A percentile compares a stretch with the other conserved stretches of the same genome.
phyloP scores from a whole-genome alignment of 768 basidiomycete genomes.

The Coprinopsis cinerea region DNA sequence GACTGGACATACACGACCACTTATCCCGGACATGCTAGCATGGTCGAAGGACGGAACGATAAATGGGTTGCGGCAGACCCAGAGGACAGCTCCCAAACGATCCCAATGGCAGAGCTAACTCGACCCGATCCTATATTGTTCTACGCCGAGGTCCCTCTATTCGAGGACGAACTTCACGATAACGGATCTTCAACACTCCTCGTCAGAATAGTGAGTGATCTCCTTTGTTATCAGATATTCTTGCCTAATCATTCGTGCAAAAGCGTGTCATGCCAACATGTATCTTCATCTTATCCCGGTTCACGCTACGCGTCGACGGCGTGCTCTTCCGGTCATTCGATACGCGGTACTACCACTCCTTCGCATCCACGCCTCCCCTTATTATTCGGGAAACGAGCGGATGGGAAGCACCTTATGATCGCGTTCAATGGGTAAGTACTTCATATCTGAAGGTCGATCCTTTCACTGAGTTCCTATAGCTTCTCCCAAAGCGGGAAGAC shows the following conservation, averaged over 20 bases:
- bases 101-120: constrained; percentile 81
- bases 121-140: constrained; percentile 96
- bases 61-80: constrained; percentile 54
- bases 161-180: constrained; percentile 96
- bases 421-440: constrained; percentile 62
- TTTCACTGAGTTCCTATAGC: constrained; percentile 34
- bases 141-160: constrained; percentile 91
- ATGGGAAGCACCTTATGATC: constrained; percentile 86
- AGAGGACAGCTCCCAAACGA: constrained; percentile 50
- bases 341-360: constrained; percentile 85
- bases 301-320: constrained; percentile 91
- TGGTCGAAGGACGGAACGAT: not conserved
- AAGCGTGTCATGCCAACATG: constrained; percentile 98
- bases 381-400: constrained; percentile 80
- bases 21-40: constrained; percentile 50
- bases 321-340: constrained; percentile 90
- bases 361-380: constrained; percentile 50
- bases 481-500: constrained; percentile 70
- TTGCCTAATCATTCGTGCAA: constrained; percentile 5
- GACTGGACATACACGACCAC: constrained; percentile 98
- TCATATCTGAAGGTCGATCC: constrained; percentile 2
- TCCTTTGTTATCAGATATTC: not conserved
- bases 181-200: constrained; percentile 86
- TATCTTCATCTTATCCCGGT: constrained; percentile 83
- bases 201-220: constrained; percentile 73